Evolutionary conservation across 2,329 filamentous ascomycete genomes (phyloP).

Genomic region (Fusarium cyanostomum): DNA sequence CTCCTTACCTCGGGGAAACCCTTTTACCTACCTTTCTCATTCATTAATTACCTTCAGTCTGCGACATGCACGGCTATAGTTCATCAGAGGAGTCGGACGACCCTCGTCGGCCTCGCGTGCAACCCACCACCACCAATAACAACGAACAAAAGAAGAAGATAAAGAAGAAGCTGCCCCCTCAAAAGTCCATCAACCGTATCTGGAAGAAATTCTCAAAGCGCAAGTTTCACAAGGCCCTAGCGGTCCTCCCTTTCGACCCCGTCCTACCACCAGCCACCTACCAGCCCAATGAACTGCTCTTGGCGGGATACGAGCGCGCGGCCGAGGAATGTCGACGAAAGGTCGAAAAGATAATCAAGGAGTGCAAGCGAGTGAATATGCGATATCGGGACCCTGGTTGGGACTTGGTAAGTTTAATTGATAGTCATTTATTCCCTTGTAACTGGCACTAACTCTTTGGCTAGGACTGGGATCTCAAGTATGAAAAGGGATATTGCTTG

Average conservation of each 20-base stretch:
- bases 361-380: constrained; percentile 79
- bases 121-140: constrained; percentile 47
- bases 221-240: constrained; percentile 72
- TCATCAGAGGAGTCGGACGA: constrained; percentile 62
- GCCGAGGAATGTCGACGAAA: constrained; percentile 70
- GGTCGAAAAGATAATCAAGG: constrained; percentile 68
- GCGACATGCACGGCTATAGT: constrained; percentile 57
- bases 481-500: constrained; percentile 65
- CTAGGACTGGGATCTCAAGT: constrained; percentile 74
- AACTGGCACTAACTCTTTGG: constrained; percentile 19
- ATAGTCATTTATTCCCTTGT: neutral
- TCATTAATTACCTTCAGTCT: neutral
- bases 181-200: constrained; percentile 72
- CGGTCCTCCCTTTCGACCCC: constrained; percentile 72
- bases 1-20: neutral
- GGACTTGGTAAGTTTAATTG: constrained; percentile 58
- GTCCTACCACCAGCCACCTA: constrained; percentile 60
- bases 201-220: constrained; percentile 69
- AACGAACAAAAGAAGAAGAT: constrained; percentile 61
- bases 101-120: constrained; percentile 50
- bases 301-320: constrained; percentile 69
- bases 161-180: constrained; percentile 64
- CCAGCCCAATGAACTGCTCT: constrained; percentile 68
- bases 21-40: neutral
- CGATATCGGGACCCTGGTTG: constrained; percentile 77